These are phyloP conservation scores for Drosera spatulata DNA, from an alignment of 179 eudicot genomes.

Conservation along the genomic window DNA sequence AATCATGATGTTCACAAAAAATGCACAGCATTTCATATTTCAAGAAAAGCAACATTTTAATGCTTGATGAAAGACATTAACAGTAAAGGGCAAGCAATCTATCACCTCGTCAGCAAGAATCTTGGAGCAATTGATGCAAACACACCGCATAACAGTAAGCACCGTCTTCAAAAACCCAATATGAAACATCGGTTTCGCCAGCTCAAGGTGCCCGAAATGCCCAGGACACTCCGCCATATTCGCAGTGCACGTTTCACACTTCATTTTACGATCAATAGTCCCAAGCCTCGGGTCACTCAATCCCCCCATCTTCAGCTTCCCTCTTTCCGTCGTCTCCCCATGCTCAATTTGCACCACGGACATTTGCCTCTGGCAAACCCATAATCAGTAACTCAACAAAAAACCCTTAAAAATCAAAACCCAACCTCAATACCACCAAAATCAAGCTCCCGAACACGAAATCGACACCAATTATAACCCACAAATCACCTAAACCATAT, in stretches of 20 bases:
- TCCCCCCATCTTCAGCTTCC: conserved; percentile 87
- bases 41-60: too few species aligned
- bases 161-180: conserved; percentile 92
- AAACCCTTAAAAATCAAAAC: neutral
- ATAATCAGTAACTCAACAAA: neutral
- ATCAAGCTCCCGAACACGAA: too few species aligned
- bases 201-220: conserved; percentile 98
- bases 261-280: conserved; percentile 82
- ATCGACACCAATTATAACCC: too few species aligned
- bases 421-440: neutral
- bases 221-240: conserved; percentile 99
- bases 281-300: conserved; percentile 83
- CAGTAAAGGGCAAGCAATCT: neutral
- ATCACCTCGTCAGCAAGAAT: conserved; percentile 81
- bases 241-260: conserved; percentile 96
- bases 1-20: too few species aligned
- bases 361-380: conserved; percentile 87
- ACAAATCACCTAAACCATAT: too few species aligned
- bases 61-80: neutral
- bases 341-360: conserved; percentile 93
- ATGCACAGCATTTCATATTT: too few species aligned
- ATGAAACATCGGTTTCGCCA: conserved; percentile 95
- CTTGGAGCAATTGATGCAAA: conserved; percentile 96
- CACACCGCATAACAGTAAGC: conserved; percentile 83
- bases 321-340: conserved; percentile 86